Base-by-base conservation (phyloP, 176 grass and related monocot species). In the Oryza punctata region DNA sequence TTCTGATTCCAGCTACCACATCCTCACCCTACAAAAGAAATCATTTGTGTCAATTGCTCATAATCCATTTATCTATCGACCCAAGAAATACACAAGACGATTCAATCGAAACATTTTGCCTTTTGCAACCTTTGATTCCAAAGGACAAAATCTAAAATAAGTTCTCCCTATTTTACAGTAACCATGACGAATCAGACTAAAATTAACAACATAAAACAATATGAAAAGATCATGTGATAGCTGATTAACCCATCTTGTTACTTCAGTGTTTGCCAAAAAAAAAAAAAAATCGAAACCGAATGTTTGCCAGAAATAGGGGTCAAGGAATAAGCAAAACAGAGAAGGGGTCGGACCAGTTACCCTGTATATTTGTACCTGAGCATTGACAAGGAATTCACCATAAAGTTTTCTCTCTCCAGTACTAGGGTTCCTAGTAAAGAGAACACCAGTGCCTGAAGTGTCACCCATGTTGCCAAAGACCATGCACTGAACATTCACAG, bases 381-480 rank as follows among this genome's bases (percentile, higher is more conserved):
- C 97, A 78, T 99, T 99, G 2, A 99, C 9, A 67, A 99, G 93
- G 85, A 86, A 99, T 67, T 99, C 97, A 7, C 97, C 97, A 29
- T 99, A 99, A 77, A 99, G 91, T 86, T 96, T 99, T 79, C 91
- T 96, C 86, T 99, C 93, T 45, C 97, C 97, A 0, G 97, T 99
- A 85, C 90, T 99, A 19, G 97, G 97, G 38, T 94, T 96, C 60
- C 97, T 80, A 15, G 97, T 99, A 78, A 99, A 99, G 66, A 99
- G 91, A 24, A 99, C 97, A 18, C 97, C 97, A 0, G 97, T 99
- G 1, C 97, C 97, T 3, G 97, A 99, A 26, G 91, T 94, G 83
- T 92, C 73, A 2, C 97, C 97, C 97, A 99, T 99, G 91, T 99
- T 99, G 32, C 97, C 97, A 41, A 94, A 99, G 70, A 99, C 97